Evolutionary conservation across 352 stramenopile genomes (phyloP).

Genomic region (Thalassiosira livingstoniorum): DNA sequence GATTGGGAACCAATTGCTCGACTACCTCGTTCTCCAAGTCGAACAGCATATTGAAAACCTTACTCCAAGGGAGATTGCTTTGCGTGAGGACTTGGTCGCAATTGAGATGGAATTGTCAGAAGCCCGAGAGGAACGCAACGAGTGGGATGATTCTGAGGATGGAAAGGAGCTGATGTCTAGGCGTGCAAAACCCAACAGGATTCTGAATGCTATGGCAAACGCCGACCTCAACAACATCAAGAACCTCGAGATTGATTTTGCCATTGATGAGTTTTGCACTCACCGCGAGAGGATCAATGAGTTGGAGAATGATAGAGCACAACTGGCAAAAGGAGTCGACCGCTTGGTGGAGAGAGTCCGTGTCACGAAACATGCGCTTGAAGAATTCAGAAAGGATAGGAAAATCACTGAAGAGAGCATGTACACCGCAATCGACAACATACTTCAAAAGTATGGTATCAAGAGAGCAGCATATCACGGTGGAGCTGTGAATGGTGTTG

Average conservation of each 20-base stretch:
- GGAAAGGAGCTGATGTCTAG: background rate
- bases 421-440: constrained; percentile 2
- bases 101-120: too few species aligned
- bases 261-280: background rate
- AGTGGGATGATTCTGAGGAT: constrained; percentile 5
- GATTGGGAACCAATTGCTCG: too few species aligned
- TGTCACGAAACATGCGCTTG: background rate
- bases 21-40: too few species aligned
- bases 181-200: background rate
- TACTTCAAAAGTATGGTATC: constrained; percentile 1
- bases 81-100: too few species aligned
- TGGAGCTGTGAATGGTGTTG: constrained; percentile 11
- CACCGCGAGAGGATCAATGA: background rate
- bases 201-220: background rate
- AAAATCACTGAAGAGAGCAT: background rate
- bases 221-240: too few species aligned
- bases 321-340: background rate
- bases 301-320: background rate
- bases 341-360: background rate
- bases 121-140: background rate
- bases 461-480: constrained; percentile 13
- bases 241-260: background rate
- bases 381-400: background rate
- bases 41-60: too few species aligned
- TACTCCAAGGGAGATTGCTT: too few species aligned